Evolutionary conservation across 495 filamentous ascomycete genomes (phyloP).

Genomic region (Xylaria sp.): DNA sequence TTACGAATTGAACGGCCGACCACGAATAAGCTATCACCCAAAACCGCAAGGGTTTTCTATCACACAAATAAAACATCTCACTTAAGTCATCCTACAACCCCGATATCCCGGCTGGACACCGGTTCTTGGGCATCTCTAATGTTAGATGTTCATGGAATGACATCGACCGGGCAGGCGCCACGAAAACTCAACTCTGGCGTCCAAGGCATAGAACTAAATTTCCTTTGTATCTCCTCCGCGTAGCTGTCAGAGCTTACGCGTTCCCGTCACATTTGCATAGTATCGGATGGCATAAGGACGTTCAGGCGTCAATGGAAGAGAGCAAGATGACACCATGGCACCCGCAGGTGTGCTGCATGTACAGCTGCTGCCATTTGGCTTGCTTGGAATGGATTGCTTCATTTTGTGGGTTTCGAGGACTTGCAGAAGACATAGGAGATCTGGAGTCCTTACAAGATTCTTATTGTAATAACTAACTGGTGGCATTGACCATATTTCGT

Average conservation of each 20-base stretch:
- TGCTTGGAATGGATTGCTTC: slow-evolving; percentile 19
- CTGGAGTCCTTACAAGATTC: slow-evolving; percentile 16
- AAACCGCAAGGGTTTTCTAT: neutral
- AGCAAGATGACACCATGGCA: slow-evolving; percentile 19
- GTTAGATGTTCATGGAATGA: slow-evolving; percentile 16
- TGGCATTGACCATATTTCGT: slow-evolving; percentile 20
- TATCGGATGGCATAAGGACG: slow-evolving; percentile 26
- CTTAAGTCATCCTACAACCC: slow-evolving; percentile 5
- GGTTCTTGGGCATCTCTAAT: slow-evolving; percentile 15
- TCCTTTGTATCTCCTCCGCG: slow-evolving; percentile 25
- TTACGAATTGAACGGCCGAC: slow-evolving; percentile 29
- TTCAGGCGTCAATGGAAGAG: slow-evolving; percentile 20
- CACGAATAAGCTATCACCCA: slow-evolving; percentile 16
- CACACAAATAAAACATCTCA: neutral
- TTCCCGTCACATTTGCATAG: slow-evolving; percentile 25
- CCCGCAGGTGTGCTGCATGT: slow-evolving; percentile 10
- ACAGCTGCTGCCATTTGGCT: slow-evolving; percentile 17
- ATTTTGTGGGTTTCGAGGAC: slow-evolving; percentile 11
- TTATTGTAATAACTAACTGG: slow-evolving; percentile 31
- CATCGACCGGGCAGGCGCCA: slow-evolving; percentile 13
- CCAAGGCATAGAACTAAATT: slow-evolving; percentile 21
- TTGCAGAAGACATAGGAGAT: slow-evolving; percentile 20
- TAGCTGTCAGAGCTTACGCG: neutral
- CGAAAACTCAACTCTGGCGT: slow-evolving; percentile 9
- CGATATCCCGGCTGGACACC: slow-evolving; percentile 22